Evolutionary conservation across 108 stramenopile genomes (phyloP).

Genomic region (Nannochloropsis salina): DNA sequence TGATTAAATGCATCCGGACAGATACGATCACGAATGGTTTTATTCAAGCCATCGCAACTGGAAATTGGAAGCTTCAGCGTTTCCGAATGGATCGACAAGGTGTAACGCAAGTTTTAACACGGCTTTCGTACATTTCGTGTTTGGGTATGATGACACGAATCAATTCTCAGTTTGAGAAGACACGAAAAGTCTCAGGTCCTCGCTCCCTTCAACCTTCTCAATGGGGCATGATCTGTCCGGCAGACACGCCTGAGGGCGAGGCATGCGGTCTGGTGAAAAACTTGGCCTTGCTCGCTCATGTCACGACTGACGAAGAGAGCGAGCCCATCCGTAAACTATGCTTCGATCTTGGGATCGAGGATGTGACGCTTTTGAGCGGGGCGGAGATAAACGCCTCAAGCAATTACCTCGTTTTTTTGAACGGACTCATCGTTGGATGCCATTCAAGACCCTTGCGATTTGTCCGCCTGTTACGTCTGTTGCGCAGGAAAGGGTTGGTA

Average conservation of each 20-base stretch:
- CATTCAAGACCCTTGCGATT: constrained; percentile 34
- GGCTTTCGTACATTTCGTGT: constrained; percentile 86
- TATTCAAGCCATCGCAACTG: constrained; percentile 88
- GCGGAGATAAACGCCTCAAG: constrained; percentile 74
- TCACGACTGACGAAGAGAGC: constrained; percentile 87
- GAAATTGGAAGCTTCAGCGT: constrained; percentile 96
- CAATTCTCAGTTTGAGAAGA: constrained; percentile 93
- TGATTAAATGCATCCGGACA: constrained; percentile 66
- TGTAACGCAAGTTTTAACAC: constrained; percentile 84
- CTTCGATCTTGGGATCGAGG: constrained; percentile 89
- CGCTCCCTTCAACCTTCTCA: constrained; percentile 92
- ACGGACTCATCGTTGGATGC: constrained; percentile 81
- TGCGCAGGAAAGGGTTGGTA: constrained; percentile 77
- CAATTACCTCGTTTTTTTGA: constrained; percentile 83
- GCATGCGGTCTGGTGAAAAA: constrained; percentile 97
- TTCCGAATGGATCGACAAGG: constrained; percentile 98
- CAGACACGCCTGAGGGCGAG: constrained; percentile 97
- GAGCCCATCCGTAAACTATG: constrained; percentile 79
- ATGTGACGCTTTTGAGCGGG: constrained; percentile 77
- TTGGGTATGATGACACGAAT: constrained; percentile 98
- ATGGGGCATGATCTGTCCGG: constrained; percentile 99
- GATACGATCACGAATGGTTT: constrained; percentile 90
- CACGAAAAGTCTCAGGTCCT: constrained; percentile 90
- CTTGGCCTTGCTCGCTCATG: constrained; percentile 92
- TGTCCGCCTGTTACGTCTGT: constrained; percentile 60